Base-by-base conservation (phyloP, 371 early-diverging fungal genomes). In the Mortierella sp. region DNA sequence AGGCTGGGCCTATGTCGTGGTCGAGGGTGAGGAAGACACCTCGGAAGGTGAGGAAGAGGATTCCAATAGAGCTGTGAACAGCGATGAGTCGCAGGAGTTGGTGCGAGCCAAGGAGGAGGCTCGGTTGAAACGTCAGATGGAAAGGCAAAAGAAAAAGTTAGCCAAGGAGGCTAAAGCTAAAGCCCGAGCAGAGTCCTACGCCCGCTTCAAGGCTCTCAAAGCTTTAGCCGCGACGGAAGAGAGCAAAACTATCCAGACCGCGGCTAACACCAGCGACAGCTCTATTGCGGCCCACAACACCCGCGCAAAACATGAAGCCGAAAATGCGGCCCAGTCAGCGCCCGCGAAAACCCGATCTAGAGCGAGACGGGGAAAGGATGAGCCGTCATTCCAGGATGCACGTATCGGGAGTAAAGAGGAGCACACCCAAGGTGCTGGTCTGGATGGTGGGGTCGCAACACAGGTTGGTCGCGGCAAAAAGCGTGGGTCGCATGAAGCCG, bases 1-100 rank as follows among this genome's bases (percentile, higher is more conserved):
- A 42, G 81, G 81, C 19, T 81, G 81, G 81, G 79, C 76, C 0
- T 79, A 75, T 51, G 65, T 81, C 15, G 68, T 75, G 2, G 75
- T 79, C 3, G 79, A 79, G 17, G 81, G 79, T 23, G 81, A 81
- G 19, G 72, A 72, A 15, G 65, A 64, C 31, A 56, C 69, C 19
- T 60, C 68, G 5, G 79, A 71, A 14, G 79, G 62, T 0, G 81
- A 66, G 15, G 79, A 71, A 12, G 69, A 55, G 32, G 60, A 24
- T 3, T 57, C 61, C n/a, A 27, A 41, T 2, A 24, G 24, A 19
- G 39, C 11, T 1, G 32, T n/a, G 14, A 21, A 24, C 30, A 52
- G 50, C 17, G n/a, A 17, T 3, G 64, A 64, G 8, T 31, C 52
- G 3, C 34, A 43, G n/a, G 34, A 14, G 31, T 14, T 26, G 28